Base-by-base conservation (phyloP, 805 yeast genomes). In the Kazachstania martiniae region DNA sequence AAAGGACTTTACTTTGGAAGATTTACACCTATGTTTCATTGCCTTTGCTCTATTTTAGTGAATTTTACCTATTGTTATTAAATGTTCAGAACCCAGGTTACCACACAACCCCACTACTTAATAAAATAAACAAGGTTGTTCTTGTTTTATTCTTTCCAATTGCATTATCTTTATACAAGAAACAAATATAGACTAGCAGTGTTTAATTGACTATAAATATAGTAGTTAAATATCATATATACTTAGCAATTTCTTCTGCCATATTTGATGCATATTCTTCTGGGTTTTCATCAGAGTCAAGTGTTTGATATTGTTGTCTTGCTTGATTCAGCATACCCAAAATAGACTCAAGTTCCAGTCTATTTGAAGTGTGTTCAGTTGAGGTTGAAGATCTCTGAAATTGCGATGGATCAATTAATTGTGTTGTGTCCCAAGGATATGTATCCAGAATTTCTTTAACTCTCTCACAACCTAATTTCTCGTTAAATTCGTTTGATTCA, bases 391-490 rank as follows among this genome's bases (percentile, higher is more conserved):
- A n/a, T n/a, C n/a, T n/a, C n/a, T n/a, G n/a, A n/a, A n/a, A n/a
- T n/a, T 19, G 22, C 10, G 22, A 19, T 10, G 22, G 9, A 8
- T 19, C 22, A 19, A 8, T 19, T 19, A 10, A 19, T 19, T 10
- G 22, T 19, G 9, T 19, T 19, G 22, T 15, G 10, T 41, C 39
- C 78, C 79, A 73, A 18, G 61, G 65, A 36, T 69, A 65, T 1
- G 69, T 56, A 30, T 72, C 70, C 4, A 73, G 41, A 3, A 70
- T 44, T 35, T 72, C 77, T 24, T 41, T 40, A 3, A 71, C 34
- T 36, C 77, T 45, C 24, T 56, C 61, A 10, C 48, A 42, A 0
- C 78, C 78, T 2, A 53, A 12, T 16, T 45, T 55, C 28, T 70
- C 77, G 14, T 46, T 46, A 38, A 36, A 68, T 41, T 68, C 70